Evolutionary conservation across 257 asterid species (phyloP).

Genomic region (Solanum etuberosum): DNA sequence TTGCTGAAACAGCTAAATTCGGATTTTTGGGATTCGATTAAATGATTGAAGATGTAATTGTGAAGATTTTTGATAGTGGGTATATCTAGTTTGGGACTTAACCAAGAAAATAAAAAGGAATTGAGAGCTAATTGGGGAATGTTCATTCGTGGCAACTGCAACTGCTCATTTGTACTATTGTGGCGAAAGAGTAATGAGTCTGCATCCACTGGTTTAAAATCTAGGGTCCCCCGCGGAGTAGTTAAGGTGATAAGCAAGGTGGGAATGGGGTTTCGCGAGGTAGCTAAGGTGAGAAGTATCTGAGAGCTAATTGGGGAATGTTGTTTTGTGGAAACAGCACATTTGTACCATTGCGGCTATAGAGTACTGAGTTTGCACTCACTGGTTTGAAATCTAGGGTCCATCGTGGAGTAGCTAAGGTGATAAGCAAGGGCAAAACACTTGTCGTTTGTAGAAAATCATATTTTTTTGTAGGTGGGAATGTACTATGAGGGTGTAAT

Average conservation of each 20-base stretch:
- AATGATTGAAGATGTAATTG: not conserved
- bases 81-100: not conserved
- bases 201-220: not conserved
- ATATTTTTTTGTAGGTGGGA: not conserved
- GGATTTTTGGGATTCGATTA: not conserved
- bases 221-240: not conserved
- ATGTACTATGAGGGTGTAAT: not conserved
- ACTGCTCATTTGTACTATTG: not conserved
- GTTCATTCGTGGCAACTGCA: not conserved
- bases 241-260: not conserved
- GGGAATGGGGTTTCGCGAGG: not conserved
- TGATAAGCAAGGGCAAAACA: not conserved
- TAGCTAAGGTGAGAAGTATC: not conserved
- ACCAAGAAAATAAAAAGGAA: not conserved
- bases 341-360: not conserved
- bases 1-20: not conserved
- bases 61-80: not conserved
- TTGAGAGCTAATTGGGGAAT: not conserved
- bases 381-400: not conserved
- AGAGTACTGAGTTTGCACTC: not conserved
- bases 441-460: not conserved
- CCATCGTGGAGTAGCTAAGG: not conserved
- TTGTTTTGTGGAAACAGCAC: not conserved
- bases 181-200: not conserved
- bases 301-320: not conserved